These are phyloP conservation scores for Rhizopogon salebrosus DNA, from an alignment of 768 basidiomycete species.

Conservation along the genomic window DNA sequence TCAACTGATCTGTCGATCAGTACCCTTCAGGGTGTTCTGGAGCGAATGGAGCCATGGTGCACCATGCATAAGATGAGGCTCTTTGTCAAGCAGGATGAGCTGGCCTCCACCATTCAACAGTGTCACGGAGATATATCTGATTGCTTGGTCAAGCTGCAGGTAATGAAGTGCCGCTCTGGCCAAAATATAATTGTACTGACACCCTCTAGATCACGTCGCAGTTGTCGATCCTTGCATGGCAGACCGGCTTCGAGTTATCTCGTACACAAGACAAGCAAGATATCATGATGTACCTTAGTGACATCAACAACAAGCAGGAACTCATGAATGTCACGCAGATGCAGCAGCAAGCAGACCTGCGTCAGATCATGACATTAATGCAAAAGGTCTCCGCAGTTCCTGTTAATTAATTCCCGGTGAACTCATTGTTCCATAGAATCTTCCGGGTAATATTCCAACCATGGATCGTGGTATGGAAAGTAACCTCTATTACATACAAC, in stretches of 20 bases:
- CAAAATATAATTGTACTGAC: not conserved
- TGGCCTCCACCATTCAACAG: slow-evolving; percentile 37
- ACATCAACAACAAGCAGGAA: slow-evolving; percentile 36
- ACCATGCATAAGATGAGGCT: slow-evolving; percentile 33
- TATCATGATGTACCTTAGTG: slow-evolving; percentile 37
- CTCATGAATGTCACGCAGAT: slow-evolving; percentile 29
- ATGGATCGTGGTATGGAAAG: slow-evolving; percentile 39
- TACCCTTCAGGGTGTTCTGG: slow-evolving; percentile 30
- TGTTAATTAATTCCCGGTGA: slow-evolving; percentile 6
- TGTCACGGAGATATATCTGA: slow-evolving; percentile 43
- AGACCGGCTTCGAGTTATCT: slow-evolving; percentile 35
- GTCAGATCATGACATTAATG: slow-evolving; percentile 43
- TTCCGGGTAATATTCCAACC: slow-evolving; percentile 9
- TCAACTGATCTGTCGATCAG: slow-evolving; percentile 10
- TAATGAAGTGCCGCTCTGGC: slow-evolving; percentile 16
- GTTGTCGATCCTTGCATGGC: slow-evolving; percentile 44
- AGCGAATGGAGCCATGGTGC: slow-evolving; percentile 41
- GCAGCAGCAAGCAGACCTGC: slow-evolving; percentile 31
- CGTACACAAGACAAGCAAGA: slow-evolving; percentile 38
- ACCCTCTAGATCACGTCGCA: slow-evolving; percentile 37
- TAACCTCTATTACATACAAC: slow-evolving; percentile 48
- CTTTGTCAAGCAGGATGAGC: slow-evolving; percentile 41
- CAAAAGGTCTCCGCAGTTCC: slow-evolving; percentile 33
- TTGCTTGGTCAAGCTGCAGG: slow-evolving; percentile 45
- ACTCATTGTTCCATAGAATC: slow-evolving; percentile 15